Base-by-base conservation (phyloP, 495 filamentous ascomycete species). In the Penicillium egyptiacum region DNA sequence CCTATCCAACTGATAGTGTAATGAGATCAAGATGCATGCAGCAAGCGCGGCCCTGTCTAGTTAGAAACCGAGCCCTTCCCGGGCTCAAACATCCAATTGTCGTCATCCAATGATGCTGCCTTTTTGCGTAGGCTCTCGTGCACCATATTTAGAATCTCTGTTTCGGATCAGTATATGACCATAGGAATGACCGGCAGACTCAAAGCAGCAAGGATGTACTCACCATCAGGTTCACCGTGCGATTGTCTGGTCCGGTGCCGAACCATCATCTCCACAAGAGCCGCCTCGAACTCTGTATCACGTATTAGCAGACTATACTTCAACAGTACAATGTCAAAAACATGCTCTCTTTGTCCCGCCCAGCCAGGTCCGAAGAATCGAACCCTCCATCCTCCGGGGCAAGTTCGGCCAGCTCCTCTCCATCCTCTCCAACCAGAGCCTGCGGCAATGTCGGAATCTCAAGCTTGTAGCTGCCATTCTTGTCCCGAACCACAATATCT, bases 31-130 rank as follows among this genome's bases (percentile, higher is more conserved):
- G 23, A 62, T 52, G 25, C 50, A 59, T 61, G 51, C 41, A 48
- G 51, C 44, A 30, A 40, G 54, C 31, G 28, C 49, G 52, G 47
- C 46, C 19, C 28, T 17, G 35, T 16, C 25, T 50, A 68, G 26
- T 30, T 65, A 57, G 72, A 43, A 66, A 57, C 11, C 45, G 62
- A 33, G 20, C 79, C 72, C 30, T 83, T 78, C 61, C 93, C 91
- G 2, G 81, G 80, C 70, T 95, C 91, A 69, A 85, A 95, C 82
- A 96, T 92, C 92, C 92, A 96, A 60, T 88, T 89, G 58, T 96
- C 92, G 42, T 94, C 88, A 22, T 88, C 80, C 55, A 96, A 66
- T 4, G 86, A 82, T 4, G 85, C 84, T 12, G 86, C 86, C 60
- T 91, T 89, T 30, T 81, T 80, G 63, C 81, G 79, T 45, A 94